Conservation (phyloP, 768 basidiomycete genomes). For the Macrocybe gigantea region DNA sequence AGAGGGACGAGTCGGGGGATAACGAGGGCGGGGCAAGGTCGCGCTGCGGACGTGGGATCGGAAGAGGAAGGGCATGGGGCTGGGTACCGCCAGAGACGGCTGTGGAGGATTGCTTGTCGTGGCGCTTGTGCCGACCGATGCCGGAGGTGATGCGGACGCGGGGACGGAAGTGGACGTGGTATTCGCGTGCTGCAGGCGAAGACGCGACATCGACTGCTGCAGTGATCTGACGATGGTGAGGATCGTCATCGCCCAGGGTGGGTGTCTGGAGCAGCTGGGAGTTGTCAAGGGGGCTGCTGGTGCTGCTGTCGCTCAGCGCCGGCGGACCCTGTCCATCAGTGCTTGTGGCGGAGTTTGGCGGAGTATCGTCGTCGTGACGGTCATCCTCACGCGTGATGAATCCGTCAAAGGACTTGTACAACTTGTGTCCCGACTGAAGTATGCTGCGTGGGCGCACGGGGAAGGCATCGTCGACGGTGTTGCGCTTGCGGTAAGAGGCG, state of each 20-base stretch:
- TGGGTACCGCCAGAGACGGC: background rate
- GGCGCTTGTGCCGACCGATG: conserved; percentile 40
- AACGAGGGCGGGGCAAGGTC: conserved; percentile 8
- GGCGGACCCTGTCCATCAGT: too few species aligned
- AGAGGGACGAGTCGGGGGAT: conserved; percentile 35
- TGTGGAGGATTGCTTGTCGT: background rate
- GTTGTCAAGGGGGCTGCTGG: conserved; percentile 5
- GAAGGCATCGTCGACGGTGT: too few species aligned
- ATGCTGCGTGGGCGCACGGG: too few species aligned
- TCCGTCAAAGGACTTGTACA: too few species aligned
- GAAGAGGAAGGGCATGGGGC: conserved; percentile 4
- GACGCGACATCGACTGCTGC: conserved; percentile 3
- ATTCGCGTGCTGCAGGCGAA: conserved; percentile 10
- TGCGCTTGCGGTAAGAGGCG: too few species aligned
- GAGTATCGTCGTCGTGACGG: background rate
- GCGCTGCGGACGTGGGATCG: conserved; percentile 14
- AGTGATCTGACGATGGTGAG: conserved; percentile 2
- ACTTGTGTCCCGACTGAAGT: too few species aligned
- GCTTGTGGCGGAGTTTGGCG: background rate
- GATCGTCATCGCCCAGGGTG: conserved; percentile 2
- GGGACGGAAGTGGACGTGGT: conserved; percentile 60
- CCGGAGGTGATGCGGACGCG: conserved; percentile 77
- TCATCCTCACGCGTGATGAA: too few species aligned
- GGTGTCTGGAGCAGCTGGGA: conserved; percentile 15
- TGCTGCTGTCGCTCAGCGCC: background rate